A percentile compares a stretch with the other conserved stretches of the same genome.
These are phyloP conservation scores for Colletotrichum plurivorum DNA, from an alignment of 2,329 filamentous ascomycete species.

Conservation along the genomic window DNA sequence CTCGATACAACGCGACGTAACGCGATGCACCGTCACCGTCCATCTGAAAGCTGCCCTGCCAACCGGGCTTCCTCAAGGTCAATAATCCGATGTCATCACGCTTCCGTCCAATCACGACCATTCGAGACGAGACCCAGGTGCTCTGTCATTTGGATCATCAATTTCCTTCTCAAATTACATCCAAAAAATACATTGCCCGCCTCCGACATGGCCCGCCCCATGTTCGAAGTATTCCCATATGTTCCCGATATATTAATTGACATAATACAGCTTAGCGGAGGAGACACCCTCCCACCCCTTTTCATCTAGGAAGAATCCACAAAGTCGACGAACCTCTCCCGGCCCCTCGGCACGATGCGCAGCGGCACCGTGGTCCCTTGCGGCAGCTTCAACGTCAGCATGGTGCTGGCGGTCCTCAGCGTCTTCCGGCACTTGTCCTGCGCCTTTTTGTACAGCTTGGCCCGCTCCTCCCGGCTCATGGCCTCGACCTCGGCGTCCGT, in stretches of 20 bases:
- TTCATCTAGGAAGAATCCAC: slow-evolving; percentile 43
- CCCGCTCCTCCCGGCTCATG: slow-evolving; percentile 63
- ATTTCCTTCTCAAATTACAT: not conserved
- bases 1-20: not conserved
- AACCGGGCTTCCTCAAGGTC: slow-evolving; percentile 5
- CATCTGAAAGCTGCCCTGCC: slow-evolving; percentile 20
- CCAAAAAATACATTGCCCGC: no score
- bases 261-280: slow-evolving; percentile 1
- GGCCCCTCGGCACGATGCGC: slow-evolving; percentile 76
- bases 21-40: not conserved
- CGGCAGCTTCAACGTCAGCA: slow-evolving; percentile 81
- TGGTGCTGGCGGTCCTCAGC: slow-evolving; percentile 68
- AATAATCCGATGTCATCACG: not conserved
- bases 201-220: not conserved
- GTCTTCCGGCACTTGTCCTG: slow-evolving; percentile 66
- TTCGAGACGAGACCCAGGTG: not conserved
- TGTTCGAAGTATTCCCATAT: slow-evolving; percentile 4
- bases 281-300: not conserved
- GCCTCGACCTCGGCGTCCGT: slow-evolving; percentile 65
- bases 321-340: slow-evolving; percentile 75
- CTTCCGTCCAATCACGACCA: no score
- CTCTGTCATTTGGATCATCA: not conserved
- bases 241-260: not conserved
- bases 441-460: slow-evolving; percentile 72
- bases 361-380: slow-evolving; percentile 73